phyloP scores from a whole-genome alignment of 2,329 filamentous ascomycete species.

The Diatrype stigma region DNA sequence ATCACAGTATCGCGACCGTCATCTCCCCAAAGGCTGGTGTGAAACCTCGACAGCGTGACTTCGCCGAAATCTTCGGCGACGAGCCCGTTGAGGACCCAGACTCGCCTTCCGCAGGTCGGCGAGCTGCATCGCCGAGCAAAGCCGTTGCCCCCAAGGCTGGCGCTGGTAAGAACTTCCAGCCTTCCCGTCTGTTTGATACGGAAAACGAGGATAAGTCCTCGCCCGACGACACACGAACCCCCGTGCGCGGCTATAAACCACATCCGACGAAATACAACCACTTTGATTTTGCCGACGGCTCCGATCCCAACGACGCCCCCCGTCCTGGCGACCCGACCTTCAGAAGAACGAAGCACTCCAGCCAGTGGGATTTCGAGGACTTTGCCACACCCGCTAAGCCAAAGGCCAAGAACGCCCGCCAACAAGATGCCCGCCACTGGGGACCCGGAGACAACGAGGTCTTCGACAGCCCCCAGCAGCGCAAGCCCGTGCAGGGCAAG shows the following conservation, averaged over 20 bases:
- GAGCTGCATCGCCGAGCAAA: slow-evolving; percentile 33
- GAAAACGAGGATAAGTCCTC: slow-evolving; percentile 43
- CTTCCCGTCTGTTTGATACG: slow-evolving; percentile 61
- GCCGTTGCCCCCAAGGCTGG: slow-evolving; percentile 48
- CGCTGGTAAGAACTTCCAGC: slow-evolving; percentile 57
- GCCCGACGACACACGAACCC: slow-evolving; percentile 35
- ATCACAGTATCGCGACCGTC: slow-evolving; percentile 44
- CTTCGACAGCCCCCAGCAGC: slow-evolving; percentile 53
- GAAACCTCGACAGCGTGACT: slow-evolving; percentile 61
- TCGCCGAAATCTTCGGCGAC: slow-evolving; percentile 67
- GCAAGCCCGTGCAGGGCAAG: slow-evolving; percentile 56
- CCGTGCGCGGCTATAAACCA: slow-evolving; percentile 52
- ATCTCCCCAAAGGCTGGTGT: slow-evolving; percentile 59
- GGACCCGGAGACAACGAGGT: slow-evolving; percentile 65
- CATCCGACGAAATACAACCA: slow-evolving; percentile 80
- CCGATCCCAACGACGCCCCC: slow-evolving; percentile 45
- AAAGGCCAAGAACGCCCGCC: slow-evolving; percentile 54
- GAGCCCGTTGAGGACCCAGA: slow-evolving; percentile 36
- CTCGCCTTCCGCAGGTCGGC: slow-evolving; percentile 38
- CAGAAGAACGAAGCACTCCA: slow-evolving; percentile 60
- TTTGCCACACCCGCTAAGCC: slow-evolving; percentile 78
- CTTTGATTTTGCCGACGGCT: slow-evolving; percentile 74
- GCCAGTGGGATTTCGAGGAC: slow-evolving; percentile 85
- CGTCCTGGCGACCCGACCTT: slow-evolving; percentile 37
- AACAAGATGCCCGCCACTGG: slow-evolving; percentile 75